Conservation (phyloP, 257 asterid species). For the Nicotiana undulata region DNA sequence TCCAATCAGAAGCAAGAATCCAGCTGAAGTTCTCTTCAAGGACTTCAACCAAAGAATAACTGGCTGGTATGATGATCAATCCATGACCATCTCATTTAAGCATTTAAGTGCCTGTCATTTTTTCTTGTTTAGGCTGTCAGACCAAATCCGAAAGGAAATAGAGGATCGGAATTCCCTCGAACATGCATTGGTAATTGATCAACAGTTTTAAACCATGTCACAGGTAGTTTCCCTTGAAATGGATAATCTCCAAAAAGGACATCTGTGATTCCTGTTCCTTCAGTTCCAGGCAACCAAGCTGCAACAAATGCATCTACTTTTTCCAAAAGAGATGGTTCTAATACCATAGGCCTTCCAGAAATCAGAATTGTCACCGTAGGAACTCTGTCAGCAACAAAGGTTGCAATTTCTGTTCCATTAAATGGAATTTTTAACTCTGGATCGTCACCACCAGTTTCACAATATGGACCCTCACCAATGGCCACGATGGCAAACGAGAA, state of each 20-base stretch:
- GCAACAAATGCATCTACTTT: constrained; percentile 63
- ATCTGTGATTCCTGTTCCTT: constrained; percentile 62
- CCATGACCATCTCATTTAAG: background rate
- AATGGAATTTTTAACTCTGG: constrained; percentile 50
- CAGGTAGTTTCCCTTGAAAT: constrained; percentile 65
- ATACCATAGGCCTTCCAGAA: constrained; percentile 68
- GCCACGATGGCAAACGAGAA: constrained; percentile 65
- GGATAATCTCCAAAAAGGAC: constrained; percentile 70
- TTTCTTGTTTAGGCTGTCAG: constrained; percentile 26
- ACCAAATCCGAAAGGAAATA: constrained; percentile 77
- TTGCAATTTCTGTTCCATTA: constrained; percentile 43
- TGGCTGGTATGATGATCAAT: background rate
- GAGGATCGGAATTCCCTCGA: constrained; percentile 41
- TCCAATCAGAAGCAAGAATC: constrained; percentile 8
- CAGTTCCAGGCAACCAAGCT: constrained; percentile 91
- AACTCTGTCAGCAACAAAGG: constrained; percentile 38
- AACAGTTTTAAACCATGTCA: constrained; percentile 63
- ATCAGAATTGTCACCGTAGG: constrained; percentile 59
- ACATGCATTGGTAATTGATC: constrained; percentile 58
- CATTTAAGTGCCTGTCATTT: background rate
- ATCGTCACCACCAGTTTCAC: constrained; percentile 66
- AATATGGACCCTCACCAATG: constrained; percentile 77
- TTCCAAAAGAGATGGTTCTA: constrained; percentile 44
- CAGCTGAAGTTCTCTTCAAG: background rate
- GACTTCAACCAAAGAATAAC: constrained; percentile 1